These are phyloP conservation scores for Chaetoscypha palmicola DNA, from an alignment of 2,329 filamentous ascomycete genomes.

Conservation along the genomic window DNA sequence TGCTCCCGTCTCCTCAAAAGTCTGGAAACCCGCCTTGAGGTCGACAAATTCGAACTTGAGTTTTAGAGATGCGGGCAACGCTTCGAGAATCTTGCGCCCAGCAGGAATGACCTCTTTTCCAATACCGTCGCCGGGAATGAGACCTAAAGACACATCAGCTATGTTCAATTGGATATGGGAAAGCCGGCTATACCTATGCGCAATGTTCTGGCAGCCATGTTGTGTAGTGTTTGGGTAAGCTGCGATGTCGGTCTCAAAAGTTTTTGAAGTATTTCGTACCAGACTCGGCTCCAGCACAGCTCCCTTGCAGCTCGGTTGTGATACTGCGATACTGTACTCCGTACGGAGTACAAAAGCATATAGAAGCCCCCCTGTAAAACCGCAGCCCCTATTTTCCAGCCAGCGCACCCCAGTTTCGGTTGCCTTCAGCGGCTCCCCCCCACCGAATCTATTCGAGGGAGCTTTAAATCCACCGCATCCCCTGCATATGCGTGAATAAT, in stretches of 20 bases:
- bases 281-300: background rate
- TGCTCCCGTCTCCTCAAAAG: slow-evolving; percentile 81
- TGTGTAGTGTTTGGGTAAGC: slow-evolving; percentile 7
- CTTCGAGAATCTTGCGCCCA: slow-evolving; percentile 84
- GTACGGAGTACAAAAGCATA: too few species aligned
- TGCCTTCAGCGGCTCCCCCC: slow-evolving; percentile 2
- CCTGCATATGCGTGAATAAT: slow-evolving; percentile 1
- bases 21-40: slow-evolving; percentile 87
- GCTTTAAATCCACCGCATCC: background rate
- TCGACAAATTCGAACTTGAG: slow-evolving; percentile 93
- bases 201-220: slow-evolving; percentile 57
- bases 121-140: slow-evolving; percentile 97
- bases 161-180: background rate
- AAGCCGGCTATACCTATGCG: slow-evolving; percentile 53
- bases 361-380: background rate
- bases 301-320: background rate
- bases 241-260: slow-evolving; percentile 18
- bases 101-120: slow-evolving; percentile 97
- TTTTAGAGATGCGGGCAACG: slow-evolving; percentile 81
- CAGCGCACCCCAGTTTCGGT: background rate
- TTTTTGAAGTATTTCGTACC: slow-evolving; percentile 5
- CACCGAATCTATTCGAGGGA: slow-evolving; percentile 9
- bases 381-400: slow-evolving; percentile 1
- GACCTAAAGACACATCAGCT: slow-evolving; percentile 47
- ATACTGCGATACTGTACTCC: background rate